Base-by-base conservation (phyloP, 257 asterid species). In the Capsicum rhomboideum region DNA sequence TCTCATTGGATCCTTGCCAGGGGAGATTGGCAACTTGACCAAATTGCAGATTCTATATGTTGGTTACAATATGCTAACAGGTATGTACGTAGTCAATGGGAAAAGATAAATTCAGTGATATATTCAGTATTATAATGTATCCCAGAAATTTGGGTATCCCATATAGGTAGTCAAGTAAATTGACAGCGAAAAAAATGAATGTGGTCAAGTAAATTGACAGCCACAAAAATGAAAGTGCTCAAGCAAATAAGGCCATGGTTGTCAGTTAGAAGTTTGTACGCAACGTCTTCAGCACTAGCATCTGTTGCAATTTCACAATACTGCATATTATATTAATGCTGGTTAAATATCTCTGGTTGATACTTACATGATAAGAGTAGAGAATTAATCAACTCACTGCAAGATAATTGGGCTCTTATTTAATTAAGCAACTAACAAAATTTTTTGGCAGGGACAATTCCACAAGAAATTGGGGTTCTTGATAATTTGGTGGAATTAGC, bases 181-280 rank as follows among this genome's bases (percentile, higher is more conserved):
- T 34, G 78, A 20, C 9, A 68, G 52, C 6, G 28, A 34, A 1
- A 68, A 37, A 68, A 9, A 68, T 17, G 52, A 18, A 68, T 44
- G 14, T 14, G 55, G 16, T 23, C 13, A 23, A 26, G 59, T 20
- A 13, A 44, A 72, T 46, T 44, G 40, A n/a, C n/a, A 3, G 59
- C 9, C 80, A 3, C 14, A 4, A n/a, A 29, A 23, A 17, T 49
- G 9, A 26, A 49, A 49, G 85, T 58, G 83, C 88, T 78, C 88
- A n/a, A n/a, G n/a, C n/a, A n/a, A n/a, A n/a, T n/a, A n/a, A n/a
- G n/a, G n/a, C n/a, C n/a, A n/a, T n/a, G n/a, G n/a, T n/a, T n/a
- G n/a, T n/a, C 83, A 3, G 92, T 90, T 68, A 91, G 85, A 82
- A 82, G 88, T 66, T 90, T 91, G 87, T 90, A 90, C 0, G 82